Percentiles rank a stretch among this genome's conserved stretches.
These are phyloP conservation scores for Malus hybrid DNA, from an alignment of 331 rosid species.

Conservation along the genomic window DNA sequence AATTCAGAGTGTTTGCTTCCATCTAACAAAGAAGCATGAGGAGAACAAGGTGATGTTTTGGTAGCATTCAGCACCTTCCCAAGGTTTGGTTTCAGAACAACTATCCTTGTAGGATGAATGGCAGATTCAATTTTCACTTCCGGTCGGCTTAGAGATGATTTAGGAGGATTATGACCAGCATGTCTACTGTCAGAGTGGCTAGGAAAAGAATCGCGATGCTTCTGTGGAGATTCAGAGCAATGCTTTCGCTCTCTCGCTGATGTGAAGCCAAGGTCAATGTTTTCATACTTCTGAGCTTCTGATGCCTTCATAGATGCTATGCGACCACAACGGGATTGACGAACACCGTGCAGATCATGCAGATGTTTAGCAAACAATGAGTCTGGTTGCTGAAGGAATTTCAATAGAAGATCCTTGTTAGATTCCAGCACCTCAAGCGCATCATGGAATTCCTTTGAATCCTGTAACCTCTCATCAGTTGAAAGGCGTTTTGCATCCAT, in stretches of 20 bases:
- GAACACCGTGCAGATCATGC: conserved; percentile 53
- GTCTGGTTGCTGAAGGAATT: conserved; percentile 72
- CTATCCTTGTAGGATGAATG: conserved; percentile 65
- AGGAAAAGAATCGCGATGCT: conserved; percentile 32
- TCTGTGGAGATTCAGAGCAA: conserved; percentile 36
- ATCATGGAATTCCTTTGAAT: conserved; percentile 68
- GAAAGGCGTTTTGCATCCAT: conserved; percentile 84
- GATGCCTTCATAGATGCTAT: conserved; percentile 29
- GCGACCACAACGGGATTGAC: conserved; percentile 39
- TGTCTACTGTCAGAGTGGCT: conserved; percentile 42
- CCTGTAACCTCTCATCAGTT: conserved; percentile 56
- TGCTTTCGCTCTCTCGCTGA: conserved; percentile 34
- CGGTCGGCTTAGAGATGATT: conserved; percentile 34
- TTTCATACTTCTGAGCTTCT: conserved; percentile 32
- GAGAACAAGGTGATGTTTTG: conserved; percentile 32
- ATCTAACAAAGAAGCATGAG: conserved; percentile 22
- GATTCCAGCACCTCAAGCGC: conserved; percentile 78
- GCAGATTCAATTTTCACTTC: conserved; percentile 36
- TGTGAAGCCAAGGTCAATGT: conserved; percentile 29
- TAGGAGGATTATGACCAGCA: conserved; percentile 32
- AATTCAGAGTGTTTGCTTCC: conserved; percentile 28
- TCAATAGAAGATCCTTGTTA: conserved; percentile 79
- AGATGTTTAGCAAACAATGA: conserved; percentile 77
- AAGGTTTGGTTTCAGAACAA: conserved; percentile 62
- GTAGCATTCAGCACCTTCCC: conserved; percentile 41